phyloP scores from a whole-genome alignment of 345 rosid genomes.

The Iberis pinnata region DNA sequence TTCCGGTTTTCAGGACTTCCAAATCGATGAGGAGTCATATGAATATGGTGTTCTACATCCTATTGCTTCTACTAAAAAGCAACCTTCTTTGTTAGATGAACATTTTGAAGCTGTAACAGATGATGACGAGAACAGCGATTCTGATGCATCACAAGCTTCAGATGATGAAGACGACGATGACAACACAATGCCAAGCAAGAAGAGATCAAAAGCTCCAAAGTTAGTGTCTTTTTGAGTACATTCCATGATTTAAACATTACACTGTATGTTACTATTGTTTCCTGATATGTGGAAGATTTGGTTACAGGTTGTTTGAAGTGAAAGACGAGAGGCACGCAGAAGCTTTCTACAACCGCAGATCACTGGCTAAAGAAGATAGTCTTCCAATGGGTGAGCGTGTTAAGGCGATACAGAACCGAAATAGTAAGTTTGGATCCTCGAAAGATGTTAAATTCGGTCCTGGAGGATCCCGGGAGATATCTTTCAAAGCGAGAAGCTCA shows the following conservation, averaged over 20 bases:
- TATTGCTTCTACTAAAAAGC: constrained; percentile 46
- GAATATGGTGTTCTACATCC: constrained; percentile 79
- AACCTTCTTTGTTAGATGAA: constrained; percentile 61
- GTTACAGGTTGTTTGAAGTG: constrained; percentile 63
- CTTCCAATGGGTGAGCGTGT: constrained; percentile 80
- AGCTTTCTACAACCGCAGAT: constrained; percentile 54
- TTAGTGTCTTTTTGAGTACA: constrained; percentile 26
- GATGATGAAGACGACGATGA: constrained; percentile 39
- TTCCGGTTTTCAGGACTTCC: constrained; percentile 50
- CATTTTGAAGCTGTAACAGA: constrained; percentile 70
- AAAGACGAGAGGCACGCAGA: constrained; percentile 84
- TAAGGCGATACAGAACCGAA: constrained; percentile 44
- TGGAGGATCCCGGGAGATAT: constrained; percentile 86
- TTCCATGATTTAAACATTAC: not conserved
- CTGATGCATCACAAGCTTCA: constrained; percentile 47
- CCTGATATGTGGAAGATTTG: constrained; percentile 10
- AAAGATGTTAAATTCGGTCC: constrained; percentile 65
- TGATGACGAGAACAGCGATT: constrained; percentile 52
- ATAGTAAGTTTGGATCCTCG: constrained; percentile 28
- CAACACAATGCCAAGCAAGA: constrained; percentile 35
- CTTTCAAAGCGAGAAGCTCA: constrained; percentile 54
- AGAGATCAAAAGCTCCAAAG: constrained; percentile 63
- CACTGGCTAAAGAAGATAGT: constrained; percentile 65
- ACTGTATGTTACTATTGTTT: not conserved
- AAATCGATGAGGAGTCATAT: constrained; percentile 59